A percentile compares a stretch with the other conserved stretches of the same genome.
Conservation (phyloP, 345 rosid species). For the Brassica juncea region DNA sequence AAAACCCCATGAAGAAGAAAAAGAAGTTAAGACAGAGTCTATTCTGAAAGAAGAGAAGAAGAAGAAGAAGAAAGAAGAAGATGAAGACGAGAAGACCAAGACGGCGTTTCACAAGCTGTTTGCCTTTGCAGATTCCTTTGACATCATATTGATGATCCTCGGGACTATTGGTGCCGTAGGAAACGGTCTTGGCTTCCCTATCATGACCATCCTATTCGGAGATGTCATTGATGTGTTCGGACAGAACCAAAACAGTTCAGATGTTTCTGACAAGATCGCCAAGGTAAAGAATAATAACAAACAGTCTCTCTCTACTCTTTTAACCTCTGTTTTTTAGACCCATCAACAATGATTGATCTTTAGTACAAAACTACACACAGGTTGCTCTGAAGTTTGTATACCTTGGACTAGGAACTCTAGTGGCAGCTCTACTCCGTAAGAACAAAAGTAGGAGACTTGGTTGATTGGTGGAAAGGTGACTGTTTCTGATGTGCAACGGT, state of each 20-base stretch:
- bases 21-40: too few species aligned
- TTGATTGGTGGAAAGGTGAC: constrained; percentile 14
- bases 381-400: too few species aligned
- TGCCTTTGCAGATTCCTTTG: constrained; percentile 57
- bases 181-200: constrained; percentile 62
- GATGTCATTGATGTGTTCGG: constrained; percentile 52
- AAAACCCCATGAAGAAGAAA: too few species aligned
- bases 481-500: constrained; percentile 24
- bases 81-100: too few species aligned
- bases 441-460: constrained; percentile 24
- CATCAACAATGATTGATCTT: too few species aligned
- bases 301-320: not conserved
- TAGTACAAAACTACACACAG: too few species aligned
- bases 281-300: constrained; percentile 39
- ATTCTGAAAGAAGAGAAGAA: too few species aligned
- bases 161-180: constrained; percentile 60
- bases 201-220: constrained; percentile 61
- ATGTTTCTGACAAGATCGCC: constrained; percentile 42
- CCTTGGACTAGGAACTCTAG: too few species aligned
- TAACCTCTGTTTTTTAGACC: too few species aligned
- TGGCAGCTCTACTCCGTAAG: too few species aligned
- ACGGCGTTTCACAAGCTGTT: too few species aligned
- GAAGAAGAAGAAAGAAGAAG: too few species aligned
- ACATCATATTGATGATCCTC: constrained; percentile 55
- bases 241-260: constrained; percentile 39